These are phyloP conservation scores for Suillus americanus DNA, from an alignment of 768 basidiomycete species.

Conservation along the genomic window DNA sequence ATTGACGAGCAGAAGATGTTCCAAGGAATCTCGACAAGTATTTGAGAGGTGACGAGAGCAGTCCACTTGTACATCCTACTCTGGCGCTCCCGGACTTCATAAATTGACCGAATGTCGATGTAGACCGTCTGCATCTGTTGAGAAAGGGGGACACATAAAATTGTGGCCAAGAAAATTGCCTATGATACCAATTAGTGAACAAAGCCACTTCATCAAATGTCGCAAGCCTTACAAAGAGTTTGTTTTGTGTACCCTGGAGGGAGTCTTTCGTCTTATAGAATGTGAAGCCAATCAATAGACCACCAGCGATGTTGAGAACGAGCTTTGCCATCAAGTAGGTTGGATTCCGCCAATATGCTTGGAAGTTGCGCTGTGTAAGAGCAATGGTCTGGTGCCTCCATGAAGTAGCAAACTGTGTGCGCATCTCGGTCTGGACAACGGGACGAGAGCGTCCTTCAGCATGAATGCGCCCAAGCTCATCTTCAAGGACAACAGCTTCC, in stretches of 20 bases:
- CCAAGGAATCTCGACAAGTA: conserved; percentile 61
- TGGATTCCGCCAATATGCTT: conserved; percentile 55
- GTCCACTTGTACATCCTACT: conserved; percentile 68
- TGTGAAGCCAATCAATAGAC: conserved; percentile 61
- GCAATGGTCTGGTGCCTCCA: conserved; percentile 49
- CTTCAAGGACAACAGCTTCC: conserved; percentile 37
- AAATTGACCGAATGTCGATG: conserved; percentile 56
- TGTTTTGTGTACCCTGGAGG: conserved; percentile 62
- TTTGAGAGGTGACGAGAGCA: conserved; percentile 52
- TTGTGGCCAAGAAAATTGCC: conserved; percentile 57
- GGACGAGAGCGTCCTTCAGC: conserved; percentile 44
- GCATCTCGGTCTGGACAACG: conserved; percentile 35
- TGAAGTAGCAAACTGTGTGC: conserved; percentile 50
- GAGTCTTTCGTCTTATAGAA: conserved; percentile 57
- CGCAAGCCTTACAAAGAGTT: conserved; percentile 53
- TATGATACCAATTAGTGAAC: conserved; percentile 17
- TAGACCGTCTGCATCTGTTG: conserved; percentile 66
- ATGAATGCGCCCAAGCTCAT: conserved; percentile 48
- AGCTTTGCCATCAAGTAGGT: conserved; percentile 63
- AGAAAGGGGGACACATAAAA: conserved; percentile 50
- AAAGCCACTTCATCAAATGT: conserved; percentile 4
- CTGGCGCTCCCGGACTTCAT: conserved; percentile 65
- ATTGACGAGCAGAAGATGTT: conserved; percentile 57
- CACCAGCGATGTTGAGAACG: conserved; percentile 50
- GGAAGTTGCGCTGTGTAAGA: conserved; percentile 44